Base-by-base conservation (phyloP, 345 rosid species). In the Barbarea vulgaris region DNA sequence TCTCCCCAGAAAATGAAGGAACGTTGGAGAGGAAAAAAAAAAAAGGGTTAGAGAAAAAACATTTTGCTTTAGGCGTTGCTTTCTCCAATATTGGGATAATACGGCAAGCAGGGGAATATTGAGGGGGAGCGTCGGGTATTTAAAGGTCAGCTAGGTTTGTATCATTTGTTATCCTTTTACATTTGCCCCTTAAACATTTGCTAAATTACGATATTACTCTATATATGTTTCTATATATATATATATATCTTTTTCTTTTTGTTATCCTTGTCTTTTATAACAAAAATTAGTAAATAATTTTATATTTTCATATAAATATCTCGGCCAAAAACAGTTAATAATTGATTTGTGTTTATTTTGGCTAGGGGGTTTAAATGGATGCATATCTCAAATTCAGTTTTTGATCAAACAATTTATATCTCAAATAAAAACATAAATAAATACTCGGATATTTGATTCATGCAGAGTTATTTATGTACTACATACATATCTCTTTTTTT, bases 61-160 rank as follows among this genome's bases (percentile, higher is more conserved):
- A 75, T 75, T 11, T 50, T 4, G 12, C 6, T 24, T 42, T 75
- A 75, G 69, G 74, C 79, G 30, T 67, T 69, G 79, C 70, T 65
- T 52, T 76, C 5, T 56, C 15, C 6, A 24, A 15, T 34, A 34
- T 56, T 14, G 33, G 33, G 25, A 47, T 75, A 5, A 58, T 51
- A 47, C 44, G 79, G 74, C 79, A 76, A 76, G 79, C 79, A 61
- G 21, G 15, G 63, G 69, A 28, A 51, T 39, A 22, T 30, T 52
- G 34, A 19, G 8, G 52, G 12, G 15, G 69, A 51, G 74, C 55
- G 33, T 21, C 22, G 0, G 55, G 19, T 75, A 75, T 75, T 51
- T 75, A 59, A 51, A 59, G 68, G 62, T 34, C 15, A 4, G 6
- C 9, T 66, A 47, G 30, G 63, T 39, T 51, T 75, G n/a, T 19